Conservation (phyloP, 352 stramenopile species). For the Globisporangium echinulatum region DNA sequence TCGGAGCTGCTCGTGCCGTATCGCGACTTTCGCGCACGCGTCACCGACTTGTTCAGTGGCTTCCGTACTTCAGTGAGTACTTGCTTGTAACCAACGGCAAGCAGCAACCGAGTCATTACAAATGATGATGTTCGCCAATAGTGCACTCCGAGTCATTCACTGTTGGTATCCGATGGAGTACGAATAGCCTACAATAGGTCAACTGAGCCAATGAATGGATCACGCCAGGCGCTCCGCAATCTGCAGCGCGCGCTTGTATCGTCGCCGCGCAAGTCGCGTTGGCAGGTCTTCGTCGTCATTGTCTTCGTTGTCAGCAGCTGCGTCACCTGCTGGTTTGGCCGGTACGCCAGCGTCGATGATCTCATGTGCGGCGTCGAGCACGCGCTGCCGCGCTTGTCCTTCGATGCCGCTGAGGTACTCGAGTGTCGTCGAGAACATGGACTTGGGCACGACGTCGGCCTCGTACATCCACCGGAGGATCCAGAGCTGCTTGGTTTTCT, state of each 20-base stretch:
- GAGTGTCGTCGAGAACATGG: slow-evolving; percentile 69
- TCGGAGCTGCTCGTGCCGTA: slow-evolving; percentile 17
- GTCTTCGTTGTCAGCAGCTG: slow-evolving; percentile 9
- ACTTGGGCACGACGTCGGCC: slow-evolving; percentile 70
- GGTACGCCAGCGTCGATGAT: slow-evolving; percentile 63
- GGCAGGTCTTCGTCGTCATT: slow-evolving; percentile 49
- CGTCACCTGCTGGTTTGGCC: slow-evolving; percentile 20
- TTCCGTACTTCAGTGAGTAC: background rate
- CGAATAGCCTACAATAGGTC: no score
- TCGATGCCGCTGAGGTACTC: slow-evolving; percentile 72
- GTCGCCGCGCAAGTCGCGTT: slow-evolving; percentile 51
- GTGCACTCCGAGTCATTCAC: background rate
- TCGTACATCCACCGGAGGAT: slow-evolving; percentile 82
- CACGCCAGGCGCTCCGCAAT: slow-evolving; percentile 51
- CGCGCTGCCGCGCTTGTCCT: slow-evolving; percentile 58
- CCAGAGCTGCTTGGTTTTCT: slow-evolving; percentile 84
- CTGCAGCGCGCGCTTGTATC: slow-evolving; percentile 78
- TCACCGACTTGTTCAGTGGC: slow-evolving; percentile 20
- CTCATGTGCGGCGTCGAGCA: slow-evolving; percentile 59
- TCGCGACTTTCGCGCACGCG: slow-evolving; percentile 37
- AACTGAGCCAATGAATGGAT: background rate
- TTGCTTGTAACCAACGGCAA: background rate
- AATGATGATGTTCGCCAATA: background rate
- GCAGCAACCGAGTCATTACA: background rate
- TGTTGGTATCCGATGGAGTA: no score